phyloP scores from a whole-genome alignment of 306 rosid species.

The Cyclanthera cordifolia region DNA sequence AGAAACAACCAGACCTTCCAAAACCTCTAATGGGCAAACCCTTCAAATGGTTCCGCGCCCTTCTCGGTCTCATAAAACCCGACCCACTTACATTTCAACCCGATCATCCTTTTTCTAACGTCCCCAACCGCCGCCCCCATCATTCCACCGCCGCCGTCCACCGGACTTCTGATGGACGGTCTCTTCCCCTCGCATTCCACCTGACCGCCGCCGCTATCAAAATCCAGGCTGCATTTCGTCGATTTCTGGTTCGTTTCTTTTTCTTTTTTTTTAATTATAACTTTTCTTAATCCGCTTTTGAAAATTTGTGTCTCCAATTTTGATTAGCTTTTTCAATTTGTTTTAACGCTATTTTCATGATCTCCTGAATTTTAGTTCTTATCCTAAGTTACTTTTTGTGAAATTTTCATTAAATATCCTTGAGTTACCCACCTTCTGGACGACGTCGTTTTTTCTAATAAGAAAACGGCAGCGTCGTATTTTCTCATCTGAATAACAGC shows the following conservation, averaged over 20 bases:
- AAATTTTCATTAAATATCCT: too few species aligned
- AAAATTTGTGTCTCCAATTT: too few species aligned
- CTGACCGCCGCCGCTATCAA: constrained; percentile 42
- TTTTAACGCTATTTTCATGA: too few species aligned
- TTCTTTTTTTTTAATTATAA: too few species aligned
- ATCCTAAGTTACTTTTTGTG: too few species aligned
- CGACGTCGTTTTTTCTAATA: neutral
- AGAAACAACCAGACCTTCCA: too few species aligned
- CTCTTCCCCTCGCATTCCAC: constrained; percentile 19
- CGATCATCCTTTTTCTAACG: constrained; percentile 19
- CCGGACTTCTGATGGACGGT: constrained; percentile 25
- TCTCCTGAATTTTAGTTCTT: too few species aligned
- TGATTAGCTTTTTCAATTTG: too few species aligned
- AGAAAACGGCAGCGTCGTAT: neutral
- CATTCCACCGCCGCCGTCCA: constrained; percentile 27
- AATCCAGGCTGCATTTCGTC: constrained; percentile 85
- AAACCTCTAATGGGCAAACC: constrained; percentile 51
- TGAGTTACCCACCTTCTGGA: neutral
- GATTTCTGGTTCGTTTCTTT: constrained; percentile 54
- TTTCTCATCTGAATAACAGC: neutral
- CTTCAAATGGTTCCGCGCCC: constrained; percentile 57
- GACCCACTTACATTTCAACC: neutral
- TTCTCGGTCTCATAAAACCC: constrained; percentile 35
- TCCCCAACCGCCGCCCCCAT: constrained; percentile 12
- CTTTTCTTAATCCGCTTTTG: neutral